Conservation (phyloP, 2,329 filamentous ascomycete genomes). For the Helminthosporium solani region DNA sequence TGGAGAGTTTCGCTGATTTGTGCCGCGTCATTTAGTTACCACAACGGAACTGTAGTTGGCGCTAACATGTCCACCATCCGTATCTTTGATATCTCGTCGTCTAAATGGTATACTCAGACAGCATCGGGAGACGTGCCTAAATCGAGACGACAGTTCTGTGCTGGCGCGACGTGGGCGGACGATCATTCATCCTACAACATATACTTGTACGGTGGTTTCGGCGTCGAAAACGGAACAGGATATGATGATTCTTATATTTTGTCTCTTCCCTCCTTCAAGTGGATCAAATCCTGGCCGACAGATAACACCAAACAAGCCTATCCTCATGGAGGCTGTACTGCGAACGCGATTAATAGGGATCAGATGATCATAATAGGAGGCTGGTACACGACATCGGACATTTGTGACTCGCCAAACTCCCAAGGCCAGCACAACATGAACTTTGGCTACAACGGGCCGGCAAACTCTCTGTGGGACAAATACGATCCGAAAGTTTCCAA, state of each 20-base stretch:
- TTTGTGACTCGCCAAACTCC: slow-evolving; percentile 55
- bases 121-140: slow-evolving; percentile 56
- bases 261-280: slow-evolving; percentile 62
- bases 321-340: slow-evolving; percentile 57
- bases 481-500: slow-evolving; percentile 53
- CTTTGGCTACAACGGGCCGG: slow-evolving; percentile 52
- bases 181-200: slow-evolving; percentile 66
- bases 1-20: no score
- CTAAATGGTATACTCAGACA: slow-evolving; percentile 61
- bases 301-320: slow-evolving; percentile 43
- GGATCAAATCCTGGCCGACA: slow-evolving; percentile 58
- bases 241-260: slow-evolving; percentile 65
- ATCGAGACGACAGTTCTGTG: slow-evolving; percentile 60
- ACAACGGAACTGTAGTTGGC: slow-evolving; percentile 50
- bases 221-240: slow-evolving; percentile 52
- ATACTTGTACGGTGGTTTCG: slow-evolving; percentile 63
- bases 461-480: slow-evolving; percentile 53
- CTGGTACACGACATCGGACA: slow-evolving; percentile 51
- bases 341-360: slow-evolving; percentile 57
- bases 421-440: slow-evolving; percentile 61
- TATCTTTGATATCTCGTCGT: slow-evolving; percentile 61
- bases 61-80: slow-evolving; percentile 45
- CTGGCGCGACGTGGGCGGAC: slow-evolving; percentile 59
- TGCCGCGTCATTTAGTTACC: slow-evolving; percentile 4
- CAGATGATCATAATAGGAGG: slow-evolving; percentile 67